phyloP scores from a whole-genome alignment of 768 basidiomycete genomes.

The Amanita molliuscula region DNA sequence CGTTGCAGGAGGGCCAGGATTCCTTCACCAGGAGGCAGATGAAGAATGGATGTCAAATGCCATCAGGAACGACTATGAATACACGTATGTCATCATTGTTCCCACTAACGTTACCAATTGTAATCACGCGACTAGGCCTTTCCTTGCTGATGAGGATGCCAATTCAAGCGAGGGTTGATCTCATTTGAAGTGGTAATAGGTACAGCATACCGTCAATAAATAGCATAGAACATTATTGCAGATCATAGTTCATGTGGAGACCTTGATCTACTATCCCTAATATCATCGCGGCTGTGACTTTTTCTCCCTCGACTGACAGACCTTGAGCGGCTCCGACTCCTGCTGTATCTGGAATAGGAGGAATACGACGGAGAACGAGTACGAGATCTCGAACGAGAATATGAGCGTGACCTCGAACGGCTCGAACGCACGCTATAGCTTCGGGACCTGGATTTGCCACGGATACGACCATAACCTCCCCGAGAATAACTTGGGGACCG shows the following conservation, averaged over 20 bases:
- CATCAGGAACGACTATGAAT: constrained; percentile 78
- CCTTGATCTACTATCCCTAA: constrained; percentile 74
- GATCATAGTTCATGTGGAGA: constrained; percentile 26
- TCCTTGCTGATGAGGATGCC: constrained; percentile 69
- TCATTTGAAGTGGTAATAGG: constrained; percentile 3
- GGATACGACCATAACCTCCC: constrained; percentile 52
- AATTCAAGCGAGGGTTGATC: constrained; percentile 32
- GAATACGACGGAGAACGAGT: constrained; percentile 55
- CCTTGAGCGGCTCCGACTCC: constrained; percentile 54
- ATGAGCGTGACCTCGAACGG: constrained; percentile 37
- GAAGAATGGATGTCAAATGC: constrained; percentile 95
- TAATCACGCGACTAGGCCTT: constrained; percentile 38
- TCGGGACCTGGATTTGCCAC: constrained; percentile 36
- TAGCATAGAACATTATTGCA: not conserved
- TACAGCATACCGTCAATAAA: constrained; percentile 6
- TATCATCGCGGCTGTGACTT: constrained; percentile 70
- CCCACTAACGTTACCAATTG: not conserved
- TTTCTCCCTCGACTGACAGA: constrained; percentile 53
- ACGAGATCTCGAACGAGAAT: constrained; percentile 47
- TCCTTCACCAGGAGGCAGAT: constrained; percentile 81
- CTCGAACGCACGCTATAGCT: constrained; percentile 40
- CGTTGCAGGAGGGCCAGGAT: constrained; percentile 80
- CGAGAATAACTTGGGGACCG: constrained; percentile 80
- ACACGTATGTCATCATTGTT: constrained; percentile 44
- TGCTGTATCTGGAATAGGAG: constrained; percentile 61